Evolutionary conservation across 192 early-diverging fungal species (phyloP).

Genomic region (Mortierella alpina): DNA sequence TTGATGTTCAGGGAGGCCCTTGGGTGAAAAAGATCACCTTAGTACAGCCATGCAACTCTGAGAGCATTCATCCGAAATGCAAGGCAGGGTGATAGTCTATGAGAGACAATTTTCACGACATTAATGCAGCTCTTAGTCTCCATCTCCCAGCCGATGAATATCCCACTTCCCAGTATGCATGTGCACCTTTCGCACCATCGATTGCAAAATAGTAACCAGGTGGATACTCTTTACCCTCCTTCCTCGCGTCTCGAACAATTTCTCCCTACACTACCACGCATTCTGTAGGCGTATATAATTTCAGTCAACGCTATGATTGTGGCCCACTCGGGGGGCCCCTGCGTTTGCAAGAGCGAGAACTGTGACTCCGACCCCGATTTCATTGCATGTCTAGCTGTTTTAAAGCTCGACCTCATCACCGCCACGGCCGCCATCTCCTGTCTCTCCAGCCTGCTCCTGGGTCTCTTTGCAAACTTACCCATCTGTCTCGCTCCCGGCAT

Average conservation of each 20-base stretch:
- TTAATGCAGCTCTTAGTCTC: no score
- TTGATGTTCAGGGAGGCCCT: no score
- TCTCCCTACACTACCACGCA: not conserved
- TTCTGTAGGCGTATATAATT: constrained; percentile 65
- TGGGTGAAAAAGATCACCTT: no score
- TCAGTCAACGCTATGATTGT: constrained; percentile 79
- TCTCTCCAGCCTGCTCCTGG: constrained; percentile 72
- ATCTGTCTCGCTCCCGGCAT: constrained; percentile 85
- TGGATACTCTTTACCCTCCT: not conserved
- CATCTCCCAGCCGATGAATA: no score
- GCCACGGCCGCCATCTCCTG: constrained; percentile 76
- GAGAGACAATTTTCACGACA: no score
- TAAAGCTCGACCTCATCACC: constrained; percentile 79
- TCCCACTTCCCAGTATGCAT: no score
- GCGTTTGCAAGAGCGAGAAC: constrained; percentile 62
- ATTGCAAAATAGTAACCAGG: not conserved
- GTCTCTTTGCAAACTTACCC: constrained; percentile 77
- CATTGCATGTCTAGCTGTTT: constrained; percentile 63
- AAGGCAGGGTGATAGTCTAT: no score
- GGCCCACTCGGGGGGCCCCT: constrained; percentile 79
- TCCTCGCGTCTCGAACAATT: no score
- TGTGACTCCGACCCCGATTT: constrained; percentile 69
- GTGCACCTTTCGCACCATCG: no score
- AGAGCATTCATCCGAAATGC: no score
- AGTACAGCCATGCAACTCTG: no score